phyloP scores from a whole-genome alignment of 164 flowering plant species.

The Euptelea pleiosperma region DNA sequence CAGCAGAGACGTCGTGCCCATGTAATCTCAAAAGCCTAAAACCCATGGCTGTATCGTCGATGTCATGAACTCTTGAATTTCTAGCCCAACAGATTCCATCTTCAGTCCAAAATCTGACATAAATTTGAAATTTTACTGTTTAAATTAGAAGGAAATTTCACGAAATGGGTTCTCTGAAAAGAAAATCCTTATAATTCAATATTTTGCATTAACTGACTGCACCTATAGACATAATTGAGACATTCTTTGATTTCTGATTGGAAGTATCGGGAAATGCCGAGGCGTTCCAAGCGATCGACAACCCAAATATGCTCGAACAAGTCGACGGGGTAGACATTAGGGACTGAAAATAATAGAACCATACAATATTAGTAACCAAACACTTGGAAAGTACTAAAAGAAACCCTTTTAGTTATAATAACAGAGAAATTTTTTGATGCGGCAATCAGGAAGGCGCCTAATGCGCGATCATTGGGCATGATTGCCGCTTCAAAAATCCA shows the following conservation, averaged over 20 bases:
- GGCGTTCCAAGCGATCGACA: constrained; percentile 73
- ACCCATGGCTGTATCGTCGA: constrained; percentile 93
- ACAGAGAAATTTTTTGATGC: too few relatives aligned
- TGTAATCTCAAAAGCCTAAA: constrained; percentile 75
- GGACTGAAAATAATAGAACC: constrained; percentile 37
- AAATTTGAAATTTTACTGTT: not conserved
- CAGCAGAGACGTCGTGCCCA: constrained; percentile 72
- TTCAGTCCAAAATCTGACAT: constrained; percentile 62
- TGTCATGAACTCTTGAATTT: constrained; percentile 57
- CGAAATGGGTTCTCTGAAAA: not conserved
- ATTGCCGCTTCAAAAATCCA: too few relatives aligned
- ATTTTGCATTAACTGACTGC: not conserved
- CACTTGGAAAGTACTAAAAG: not conserved
- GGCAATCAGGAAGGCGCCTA: too few relatives aligned
- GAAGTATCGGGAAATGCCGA: constrained; percentile 71
- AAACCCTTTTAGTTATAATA: too few relatives aligned
- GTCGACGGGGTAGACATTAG: constrained; percentile 73
- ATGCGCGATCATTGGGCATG: too few relatives aligned
- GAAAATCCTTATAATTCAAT: not conserved
- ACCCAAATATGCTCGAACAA: constrained; percentile 67
- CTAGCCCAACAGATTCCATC: constrained; percentile 91
- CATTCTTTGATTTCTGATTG: constrained; percentile 44
- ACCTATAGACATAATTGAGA: constrained; percentile 57
- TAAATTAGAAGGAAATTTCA: not conserved
- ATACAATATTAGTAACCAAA: not conserved